These are phyloP conservation scores for Agaricus sinodeliciosus DNA, from an alignment of 768 basidiomycete genomes.

Conservation along the genomic window DNA sequence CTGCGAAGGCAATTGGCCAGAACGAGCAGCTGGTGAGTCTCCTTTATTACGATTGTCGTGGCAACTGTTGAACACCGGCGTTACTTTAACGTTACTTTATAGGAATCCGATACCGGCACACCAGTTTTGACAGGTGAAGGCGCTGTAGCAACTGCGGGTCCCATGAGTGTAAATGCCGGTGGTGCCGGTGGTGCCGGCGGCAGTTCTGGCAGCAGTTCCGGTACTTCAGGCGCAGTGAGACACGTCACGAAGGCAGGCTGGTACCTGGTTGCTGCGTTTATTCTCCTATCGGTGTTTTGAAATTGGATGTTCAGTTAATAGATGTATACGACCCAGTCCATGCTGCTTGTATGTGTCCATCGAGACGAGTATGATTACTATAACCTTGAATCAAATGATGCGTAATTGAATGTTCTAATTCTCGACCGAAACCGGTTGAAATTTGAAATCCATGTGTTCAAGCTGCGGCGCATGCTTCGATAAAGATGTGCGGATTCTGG, in stretches of 20 bases:
- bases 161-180: too few relatives aligned
- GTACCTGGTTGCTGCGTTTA: neutral
- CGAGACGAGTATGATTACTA: too few relatives aligned
- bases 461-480: too few relatives aligned
- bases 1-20: slow-evolving; percentile 11
- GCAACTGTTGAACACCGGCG: neutral
- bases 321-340: too few relatives aligned
- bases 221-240: slow-evolving; percentile 5
- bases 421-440: too few relatives aligned
- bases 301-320: too few relatives aligned
- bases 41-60: neutral
- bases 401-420: neutral
- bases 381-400: too few relatives aligned
- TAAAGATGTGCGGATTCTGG: too few relatives aligned
- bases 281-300: too few relatives aligned
- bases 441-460: too few relatives aligned
- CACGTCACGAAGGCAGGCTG: slow-evolving; percentile 5
- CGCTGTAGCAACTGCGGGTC: slow-evolving; percentile 8
- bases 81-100: neutral
- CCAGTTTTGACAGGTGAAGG: slow-evolving; percentile 14
- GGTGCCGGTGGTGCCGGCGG: neutral
- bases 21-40: slow-evolving; percentile 9
- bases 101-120: slow-evolving; percentile 9
- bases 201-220: neutral
- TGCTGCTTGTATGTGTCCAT: too few relatives aligned